These are phyloP conservation scores for Glomus cerebriforme DNA, from an alignment of 192 early-diverging fungal genomes.

Conservation along the genomic window DNA sequence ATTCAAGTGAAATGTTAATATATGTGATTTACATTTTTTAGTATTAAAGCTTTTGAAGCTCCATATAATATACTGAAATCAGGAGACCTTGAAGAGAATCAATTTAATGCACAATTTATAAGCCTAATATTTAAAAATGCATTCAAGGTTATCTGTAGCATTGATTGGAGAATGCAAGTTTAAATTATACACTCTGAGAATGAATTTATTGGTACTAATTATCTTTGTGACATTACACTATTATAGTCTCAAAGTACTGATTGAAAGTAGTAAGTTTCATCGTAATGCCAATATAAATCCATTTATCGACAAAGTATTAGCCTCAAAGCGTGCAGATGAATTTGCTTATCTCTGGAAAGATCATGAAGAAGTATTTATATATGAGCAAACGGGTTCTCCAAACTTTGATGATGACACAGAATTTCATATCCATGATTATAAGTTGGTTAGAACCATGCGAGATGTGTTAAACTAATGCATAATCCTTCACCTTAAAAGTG, in stretches of 20 bases:
- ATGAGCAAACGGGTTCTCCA: constrained; percentile 19
- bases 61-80: constrained; percentile 25
- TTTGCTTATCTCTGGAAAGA: constrained; percentile 13
- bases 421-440: constrained; percentile 26
- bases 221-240: constrained; percentile 21
- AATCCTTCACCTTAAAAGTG: constrained; percentile 11
- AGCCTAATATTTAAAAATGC: constrained; percentile 13
- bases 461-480: constrained; percentile 25
- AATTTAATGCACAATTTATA: constrained; percentile 29
- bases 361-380: constrained; percentile 22
- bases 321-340: constrained; percentile 21
- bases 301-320: constrained; percentile 29
- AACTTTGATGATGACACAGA: constrained; percentile 12
- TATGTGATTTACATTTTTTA: constrained; percentile 13
- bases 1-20: background rate
- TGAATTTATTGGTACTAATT: constrained; percentile 12
- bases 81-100: constrained; percentile 23
- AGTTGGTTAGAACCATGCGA: constrained; percentile 19
- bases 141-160: background rate
- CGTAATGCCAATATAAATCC: constrained; percentile 25
- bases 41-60: constrained; percentile 29
- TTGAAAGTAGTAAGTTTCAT: constrained; percentile 24
- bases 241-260: constrained; percentile 23
- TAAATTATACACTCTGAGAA: constrained; percentile 19
- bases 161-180: constrained; percentile 33